Evolutionary conservation across 768 basidiomycete genomes (phyloP).

Genomic region (Botryobasidium botryosum): DNA sequence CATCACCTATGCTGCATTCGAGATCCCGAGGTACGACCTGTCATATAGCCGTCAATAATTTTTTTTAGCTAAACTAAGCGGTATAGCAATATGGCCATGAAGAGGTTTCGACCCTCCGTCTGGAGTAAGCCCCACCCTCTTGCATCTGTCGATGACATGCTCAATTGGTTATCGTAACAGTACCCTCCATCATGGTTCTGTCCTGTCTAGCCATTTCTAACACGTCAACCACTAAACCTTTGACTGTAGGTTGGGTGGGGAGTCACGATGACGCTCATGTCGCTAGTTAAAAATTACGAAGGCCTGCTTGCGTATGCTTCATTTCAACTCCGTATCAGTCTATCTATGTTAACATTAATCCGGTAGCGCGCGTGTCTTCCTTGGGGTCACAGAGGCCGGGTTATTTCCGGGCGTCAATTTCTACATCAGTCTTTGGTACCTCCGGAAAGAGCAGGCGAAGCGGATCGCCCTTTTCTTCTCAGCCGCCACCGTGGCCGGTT

Average conservation of each 20-base stretch:
- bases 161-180: constrained; percentile 15
- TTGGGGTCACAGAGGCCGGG: constrained; percentile 58
- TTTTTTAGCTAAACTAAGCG: constrained; percentile 16
- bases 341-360: constrained; percentile 3
- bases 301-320: constrained; percentile 37
- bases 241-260: constrained; percentile 9
- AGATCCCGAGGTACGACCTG: constrained; percentile 36
- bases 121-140: constrained; percentile 39
- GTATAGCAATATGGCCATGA: constrained; percentile 46
- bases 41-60: constrained; percentile 5
- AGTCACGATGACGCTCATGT: constrained; percentile 45
- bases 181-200: constrained; percentile 21
- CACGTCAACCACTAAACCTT: not conserved
- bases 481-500: constrained; percentile 67
- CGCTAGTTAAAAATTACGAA: constrained; percentile 48
- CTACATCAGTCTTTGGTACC: constrained; percentile 47
- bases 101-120: constrained; percentile 55
- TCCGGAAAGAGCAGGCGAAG: constrained; percentile 60
- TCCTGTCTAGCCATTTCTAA: constrained; percentile 8
- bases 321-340: not conserved
- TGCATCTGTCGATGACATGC: constrained; percentile 28
- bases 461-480: constrained; percentile 59
- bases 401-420: constrained; percentile 30
- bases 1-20: constrained; percentile 58
- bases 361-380: constrained; percentile 24